Evolutionary conservation across 2,329 filamentous ascomycete genomes (phyloP).

Genomic region (Monilinia fructicola): DNA sequence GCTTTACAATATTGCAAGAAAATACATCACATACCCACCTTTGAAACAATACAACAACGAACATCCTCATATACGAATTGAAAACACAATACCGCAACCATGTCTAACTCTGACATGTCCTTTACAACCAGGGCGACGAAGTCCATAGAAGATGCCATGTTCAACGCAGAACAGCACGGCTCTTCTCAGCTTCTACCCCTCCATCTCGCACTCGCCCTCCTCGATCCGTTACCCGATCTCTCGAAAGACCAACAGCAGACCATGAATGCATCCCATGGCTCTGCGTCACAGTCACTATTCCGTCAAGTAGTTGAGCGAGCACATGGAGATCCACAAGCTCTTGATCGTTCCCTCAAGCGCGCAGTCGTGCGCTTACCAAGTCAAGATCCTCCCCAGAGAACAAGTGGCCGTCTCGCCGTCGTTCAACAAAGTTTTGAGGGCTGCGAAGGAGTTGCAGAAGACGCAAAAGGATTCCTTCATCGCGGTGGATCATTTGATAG

Average conservation of each 20-base stretch:
- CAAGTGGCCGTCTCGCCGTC: conserved; percentile 77
- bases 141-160: conserved; percentile 84
- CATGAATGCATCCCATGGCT: conserved; percentile 62
- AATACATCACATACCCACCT: background rate
- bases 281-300: conserved; percentile 72
- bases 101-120: conserved; percentile 73
- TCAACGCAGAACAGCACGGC: conserved; percentile 81
- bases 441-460: conserved; percentile 86
- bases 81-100: conserved; percentile 44
- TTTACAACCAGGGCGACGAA: conserved; percentile 93
- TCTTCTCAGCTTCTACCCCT: conserved; percentile 89
- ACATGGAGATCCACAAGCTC: conserved; percentile 84
- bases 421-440: conserved; percentile 78
- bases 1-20: background rate
- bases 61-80: conserved; percentile 26
- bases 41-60: conserved; percentile 12
- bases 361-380: conserved; percentile 84
- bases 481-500: conserved; percentile 91
- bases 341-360: conserved; percentile 91
- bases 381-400: conserved; percentile 92
- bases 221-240: conserved; percentile 71
- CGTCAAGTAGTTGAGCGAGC: conserved; percentile 92
- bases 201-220: conserved; percentile 80
- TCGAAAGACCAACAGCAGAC: conserved; percentile 76
- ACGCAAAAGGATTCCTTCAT: conserved; percentile 97